phyloP scores from a whole-genome alignment of 1,284 basidiomycete species.

The Microbotryum violaceum region DNA sequence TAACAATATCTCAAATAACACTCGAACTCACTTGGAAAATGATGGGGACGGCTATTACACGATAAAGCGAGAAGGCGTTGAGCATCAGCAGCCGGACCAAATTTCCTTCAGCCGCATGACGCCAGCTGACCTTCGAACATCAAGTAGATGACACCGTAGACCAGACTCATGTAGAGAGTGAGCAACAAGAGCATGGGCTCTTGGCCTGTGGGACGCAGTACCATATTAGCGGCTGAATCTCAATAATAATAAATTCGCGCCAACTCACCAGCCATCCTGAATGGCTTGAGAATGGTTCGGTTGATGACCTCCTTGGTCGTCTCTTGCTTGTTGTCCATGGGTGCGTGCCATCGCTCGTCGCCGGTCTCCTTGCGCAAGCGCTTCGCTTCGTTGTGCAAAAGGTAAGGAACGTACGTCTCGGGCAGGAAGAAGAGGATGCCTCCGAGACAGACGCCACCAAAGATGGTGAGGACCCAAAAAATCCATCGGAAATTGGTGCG shows the following conservation, averaged over 20 bases:
- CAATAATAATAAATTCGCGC: no score
- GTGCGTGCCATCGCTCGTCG: constrained; percentile 55
- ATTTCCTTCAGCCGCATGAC: no score
- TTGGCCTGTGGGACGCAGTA: constrained; percentile 44
- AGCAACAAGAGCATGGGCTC: constrained; percentile 70
- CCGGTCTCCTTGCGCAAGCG: constrained; percentile 54
- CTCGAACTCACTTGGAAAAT: constrained; percentile 39
- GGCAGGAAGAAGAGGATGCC: constrained; percentile 56
- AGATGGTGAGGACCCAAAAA: constrained; percentile 61
- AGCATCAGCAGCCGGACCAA: no score
- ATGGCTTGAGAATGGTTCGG: constrained; percentile 52
- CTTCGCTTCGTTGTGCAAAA: constrained; percentile 51
- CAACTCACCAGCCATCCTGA: constrained; percentile 41
- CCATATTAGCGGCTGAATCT: constrained; percentile 23
- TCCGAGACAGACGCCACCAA: constrained; percentile 47
- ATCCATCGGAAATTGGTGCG: constrained; percentile 57
- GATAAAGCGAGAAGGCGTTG: no score
- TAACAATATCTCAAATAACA: no score
- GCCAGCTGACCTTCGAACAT: constrained; percentile 34
- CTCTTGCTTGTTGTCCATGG: constrained; percentile 38
- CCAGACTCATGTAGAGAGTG: constrained; percentile 42
- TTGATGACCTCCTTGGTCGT: constrained; percentile 41
- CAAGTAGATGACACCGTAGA: constrained; percentile 36
- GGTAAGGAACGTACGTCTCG: constrained; percentile 45
- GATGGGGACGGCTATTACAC: constrained; percentile 41